Evolutionary conservation across 257 asterid species (phyloP).

Genomic region (Solanum okadae): DNA sequence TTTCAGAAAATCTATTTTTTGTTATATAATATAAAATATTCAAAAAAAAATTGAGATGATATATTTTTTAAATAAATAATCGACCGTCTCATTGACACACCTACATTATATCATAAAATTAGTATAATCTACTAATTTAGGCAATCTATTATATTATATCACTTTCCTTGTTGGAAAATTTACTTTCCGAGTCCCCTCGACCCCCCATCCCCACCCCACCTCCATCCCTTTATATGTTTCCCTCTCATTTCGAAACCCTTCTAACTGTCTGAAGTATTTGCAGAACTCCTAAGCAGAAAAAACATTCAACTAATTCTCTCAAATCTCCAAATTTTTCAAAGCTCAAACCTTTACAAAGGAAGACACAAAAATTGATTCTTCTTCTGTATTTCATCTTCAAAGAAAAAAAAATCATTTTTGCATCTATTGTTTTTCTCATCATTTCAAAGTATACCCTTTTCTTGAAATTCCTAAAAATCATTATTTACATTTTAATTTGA

Average conservation of each 20-base stretch:
- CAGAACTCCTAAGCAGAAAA: background rate
- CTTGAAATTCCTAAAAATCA: background rate
- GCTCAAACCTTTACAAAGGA: background rate
- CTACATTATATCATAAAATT: background rate
- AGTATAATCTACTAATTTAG: too few species aligned
- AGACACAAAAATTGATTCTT: background rate
- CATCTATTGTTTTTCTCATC: slow-evolving; percentile 14
- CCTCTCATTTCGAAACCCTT: background rate
- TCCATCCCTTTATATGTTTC: too few species aligned
- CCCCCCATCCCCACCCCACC: too few species aligned
- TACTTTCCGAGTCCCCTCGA: too few species aligned
- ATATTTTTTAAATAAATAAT: too few species aligned
- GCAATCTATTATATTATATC: too few species aligned
- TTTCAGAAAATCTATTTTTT: too few species aligned
- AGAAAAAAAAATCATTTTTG: background rate
- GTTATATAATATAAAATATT: too few species aligned
- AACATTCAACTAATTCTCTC: slow-evolving; percentile 5
- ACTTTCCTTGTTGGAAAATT: too few species aligned
- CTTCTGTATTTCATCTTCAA: background rate
- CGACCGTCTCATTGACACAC: too few species aligned
- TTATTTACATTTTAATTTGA: slow-evolving; percentile 7
- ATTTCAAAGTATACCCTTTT: background rate
- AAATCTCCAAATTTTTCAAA: slow-evolving; percentile 6
- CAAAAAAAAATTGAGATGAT: too few species aligned
- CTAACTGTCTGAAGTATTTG: background rate